Evolutionary conservation across 2,329 filamentous ascomycete species (phyloP).

Genomic region (Aureobasidium sp.): DNA sequence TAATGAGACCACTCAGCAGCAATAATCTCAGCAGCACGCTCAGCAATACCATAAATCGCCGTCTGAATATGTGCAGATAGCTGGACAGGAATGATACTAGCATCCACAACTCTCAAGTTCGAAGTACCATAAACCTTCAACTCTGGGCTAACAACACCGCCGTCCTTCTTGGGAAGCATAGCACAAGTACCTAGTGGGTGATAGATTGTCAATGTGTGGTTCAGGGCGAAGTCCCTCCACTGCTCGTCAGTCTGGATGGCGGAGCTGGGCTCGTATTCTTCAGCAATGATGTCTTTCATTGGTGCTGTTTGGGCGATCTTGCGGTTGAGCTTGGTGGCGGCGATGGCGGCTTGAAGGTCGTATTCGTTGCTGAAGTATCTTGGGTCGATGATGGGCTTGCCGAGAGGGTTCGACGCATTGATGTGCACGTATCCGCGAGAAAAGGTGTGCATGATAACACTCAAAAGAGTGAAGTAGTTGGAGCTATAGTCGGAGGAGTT

Average conservation of each 20-base stretch:
- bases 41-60: conserved; percentile 27
- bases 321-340: conserved; percentile 36
- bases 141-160: conserved; percentile 28
- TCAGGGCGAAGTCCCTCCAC: conserved; percentile 30
- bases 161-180: conserved; percentile 32
- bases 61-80: conserved; percentile 29
- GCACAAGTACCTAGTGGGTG: conserved; percentile 34
- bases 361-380: conserved; percentile 33
- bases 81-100: conserved; percentile 28
- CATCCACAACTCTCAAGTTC: conserved; percentile 27
- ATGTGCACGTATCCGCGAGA: conserved; percentile 37
- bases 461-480: conserved; percentile 34
- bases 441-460: conserved; percentile 33
- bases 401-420: conserved; percentile 28
- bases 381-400: conserved; percentile 36
- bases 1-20: neutral
- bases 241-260: conserved; percentile 13
- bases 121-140: conserved; percentile 27
- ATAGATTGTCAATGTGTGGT: conserved; percentile 30
- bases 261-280: conserved; percentile 33
- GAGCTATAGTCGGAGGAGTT: neutral
- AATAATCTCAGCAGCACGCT: conserved; percentile 25
- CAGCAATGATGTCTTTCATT: conserved; percentile 31
- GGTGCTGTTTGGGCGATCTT: conserved; percentile 31
- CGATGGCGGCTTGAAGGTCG: conserved; percentile 30